Evolutionary conservation across 2,329 filamentous ascomycete species (phyloP).

Genomic region (Keithomyces neogunnii): DNA sequence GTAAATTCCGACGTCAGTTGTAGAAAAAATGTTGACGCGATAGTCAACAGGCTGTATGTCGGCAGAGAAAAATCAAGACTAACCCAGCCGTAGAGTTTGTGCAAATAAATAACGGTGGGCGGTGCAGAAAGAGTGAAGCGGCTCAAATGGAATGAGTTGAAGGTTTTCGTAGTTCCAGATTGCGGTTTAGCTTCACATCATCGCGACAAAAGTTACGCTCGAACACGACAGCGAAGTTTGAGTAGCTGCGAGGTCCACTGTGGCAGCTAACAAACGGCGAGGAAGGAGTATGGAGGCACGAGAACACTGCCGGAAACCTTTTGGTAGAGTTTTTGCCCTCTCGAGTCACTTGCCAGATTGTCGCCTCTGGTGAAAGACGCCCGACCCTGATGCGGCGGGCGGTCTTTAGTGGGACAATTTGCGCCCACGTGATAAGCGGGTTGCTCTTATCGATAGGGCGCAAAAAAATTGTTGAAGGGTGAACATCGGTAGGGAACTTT

Average conservation of each 20-base stretch:
- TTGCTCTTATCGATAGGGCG: constrained; percentile 22
- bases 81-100: constrained; percentile 7
- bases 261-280: not conserved
- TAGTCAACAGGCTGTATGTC: not conserved
- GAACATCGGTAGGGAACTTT: not conserved
- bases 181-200: constrained; percentile 27
- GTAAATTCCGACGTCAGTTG: not conserved
- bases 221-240: constrained; percentile 4
- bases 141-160: constrained; percentile 18
- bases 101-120: not conserved
- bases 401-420: constrained; percentile 30
- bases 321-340: constrained; percentile 4
- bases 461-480: not conserved
- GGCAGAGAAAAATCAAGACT: not conserved
- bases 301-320: not conserved
- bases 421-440: constrained; percentile 32
- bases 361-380: constrained; percentile 6
- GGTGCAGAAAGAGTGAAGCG: constrained; percentile 15
- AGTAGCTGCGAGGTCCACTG: not conserved
- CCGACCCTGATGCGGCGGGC: constrained; percentile 16
- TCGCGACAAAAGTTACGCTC: constrained; percentile 23
- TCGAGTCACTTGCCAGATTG: constrained; percentile 5
- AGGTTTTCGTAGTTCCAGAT: constrained; percentile 20
- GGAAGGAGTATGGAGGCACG: not conserved
- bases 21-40: not conserved